Evolutionary conservation across 116 monocot species (phyloP).

Genomic region (Cymodocea nodosa): DNA sequence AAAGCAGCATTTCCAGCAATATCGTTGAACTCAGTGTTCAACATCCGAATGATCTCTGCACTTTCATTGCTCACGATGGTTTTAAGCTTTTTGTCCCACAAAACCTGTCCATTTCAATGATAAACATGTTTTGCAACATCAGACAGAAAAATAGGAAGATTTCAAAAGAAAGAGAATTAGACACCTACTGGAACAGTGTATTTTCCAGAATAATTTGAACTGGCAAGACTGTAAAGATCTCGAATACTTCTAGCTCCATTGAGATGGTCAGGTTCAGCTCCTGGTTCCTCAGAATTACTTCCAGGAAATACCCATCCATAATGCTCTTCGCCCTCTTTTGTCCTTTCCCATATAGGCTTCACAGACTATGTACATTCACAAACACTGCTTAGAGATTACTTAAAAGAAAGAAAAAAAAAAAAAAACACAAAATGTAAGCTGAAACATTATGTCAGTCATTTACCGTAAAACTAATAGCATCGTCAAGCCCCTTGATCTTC

Average conservation of each 20-base stretch:
- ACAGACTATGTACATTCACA: constrained; percentile 32
- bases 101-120: constrained; percentile 33
- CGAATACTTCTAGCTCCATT: constrained; percentile 70
- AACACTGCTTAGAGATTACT: not conserved
- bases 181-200: constrained; percentile 81
- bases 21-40: constrained; percentile 76
- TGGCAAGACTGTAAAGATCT: constrained; percentile 75
- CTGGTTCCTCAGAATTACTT: constrained; percentile 46
- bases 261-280: constrained; percentile 50
- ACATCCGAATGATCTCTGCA: constrained; percentile 77
- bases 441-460: not conserved
- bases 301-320: constrained; percentile 73
- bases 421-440: not conserved
- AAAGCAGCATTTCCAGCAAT: constrained; percentile 62
- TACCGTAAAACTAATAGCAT: constrained; percentile 68
- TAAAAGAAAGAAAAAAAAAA: not conserved
- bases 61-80: constrained; percentile 92
- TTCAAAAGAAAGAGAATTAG: not conserved
- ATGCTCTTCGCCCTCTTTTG: constrained; percentile 67
- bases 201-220: constrained; percentile 75
- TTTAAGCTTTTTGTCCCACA: constrained; percentile 88
- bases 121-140: not conserved
- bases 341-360: constrained; percentile 75
- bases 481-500: constrained; percentile 83
- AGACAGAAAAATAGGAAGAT: not conserved